Percentiles rank a stretch among this genome's conserved stretches.
These are phyloP conservation scores for Pseudophaeomoniella oleicola DNA, from an alignment of 2,329 filamentous ascomycete genomes.

Conservation along the genomic window DNA sequence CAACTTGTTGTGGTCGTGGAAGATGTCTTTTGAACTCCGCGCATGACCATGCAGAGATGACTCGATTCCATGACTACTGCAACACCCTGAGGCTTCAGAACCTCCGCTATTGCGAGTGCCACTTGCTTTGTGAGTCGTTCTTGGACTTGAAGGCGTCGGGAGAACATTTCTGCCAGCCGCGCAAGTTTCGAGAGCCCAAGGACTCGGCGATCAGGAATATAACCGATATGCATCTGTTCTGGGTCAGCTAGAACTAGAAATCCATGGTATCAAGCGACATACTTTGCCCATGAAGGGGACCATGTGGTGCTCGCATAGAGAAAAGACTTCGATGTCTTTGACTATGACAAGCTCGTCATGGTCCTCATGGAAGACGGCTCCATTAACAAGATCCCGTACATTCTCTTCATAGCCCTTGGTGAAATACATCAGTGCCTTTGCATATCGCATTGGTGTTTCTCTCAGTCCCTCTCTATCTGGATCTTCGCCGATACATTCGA, in stretches of 20 bases:
- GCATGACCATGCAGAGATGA: slow-evolving; percentile 98
- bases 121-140: slow-evolving; percentile 94
- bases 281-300: slow-evolving; percentile 95
- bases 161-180: slow-evolving; percentile 94
- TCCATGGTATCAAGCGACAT: slow-evolving; percentile 14
- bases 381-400: slow-evolving; percentile 77
- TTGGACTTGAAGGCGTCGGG: slow-evolving; percentile 83
- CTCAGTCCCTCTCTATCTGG: slow-evolving; percentile 48
- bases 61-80: slow-evolving; percentile 95
- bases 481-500: slow-evolving; percentile 53
- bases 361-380: slow-evolving; percentile 88
- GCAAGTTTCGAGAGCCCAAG: slow-evolving; percentile 93
- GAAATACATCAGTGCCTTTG: slow-evolving; percentile 89
- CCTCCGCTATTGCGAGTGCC: slow-evolving; percentile 81
- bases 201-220: slow-evolving; percentile 82
- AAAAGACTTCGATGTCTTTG: slow-evolving; percentile 92
- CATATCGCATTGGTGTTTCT: slow-evolving; percentile 70
- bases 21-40: slow-evolving; percentile 85
- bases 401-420: slow-evolving; percentile 97
- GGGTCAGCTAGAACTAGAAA: no score
- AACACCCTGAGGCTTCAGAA: slow-evolving; percentile 85
- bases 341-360: slow-evolving; percentile 97
- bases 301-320: slow-evolving; percentile 90
- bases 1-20: slow-evolving; percentile 88
- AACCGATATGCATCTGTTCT: slow-evolving; percentile 88